Evolutionary conservation across 345 rosid genomes (phyloP), one percentile per base, ranked within the genome.

Genomic region (Turnera subulata): DNA sequence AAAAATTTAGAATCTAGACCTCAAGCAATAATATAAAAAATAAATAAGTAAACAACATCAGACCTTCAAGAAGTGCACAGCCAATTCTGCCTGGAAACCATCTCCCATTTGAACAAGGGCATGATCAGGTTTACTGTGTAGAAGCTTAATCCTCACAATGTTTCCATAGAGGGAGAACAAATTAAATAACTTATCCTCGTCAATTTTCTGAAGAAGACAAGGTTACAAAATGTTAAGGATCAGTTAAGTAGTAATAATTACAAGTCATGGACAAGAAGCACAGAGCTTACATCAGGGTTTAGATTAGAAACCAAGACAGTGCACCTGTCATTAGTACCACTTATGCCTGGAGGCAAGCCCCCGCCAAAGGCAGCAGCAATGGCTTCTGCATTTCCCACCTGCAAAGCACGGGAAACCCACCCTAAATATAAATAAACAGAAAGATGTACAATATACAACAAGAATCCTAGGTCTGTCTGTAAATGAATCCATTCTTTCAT

Each of bases 51-150:
- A 8, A 11, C n/a, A n/a, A n/a, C 7, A 26, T 20, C 15, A 57
- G 65, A 89, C 99, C 95, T 87, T 93, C 59, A 93, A 76, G 76
- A 89, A 93, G 65, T 93, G 97, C 63, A 89, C 97, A 2, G 97
- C 99, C 66, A 93, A 75, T 63, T 93, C 99, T 50, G 99, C 87
- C 71, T 90, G 99, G 67, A 93, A 87, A 49, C 99, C 99, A 63
- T 93, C 99, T 2, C 90, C 97, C 99, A 93, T 84, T 83, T 93
- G 96, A 71, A 93, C 84, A 33, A 93, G 92, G 14, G 99, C 99
- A 70, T 93, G 99, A 67, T 93, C 99, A 11, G 97, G 96, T 74
- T 93, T 93, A 71, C 87, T 89, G 45, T 85, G 97, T 42, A 93
- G 95, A 76, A 87, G 80, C 68, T 93, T 93, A 49, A 93, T 90